Evolutionary conservation across 345 rosid species (phyloP).

Genomic region (Boechera stricta): DNA sequence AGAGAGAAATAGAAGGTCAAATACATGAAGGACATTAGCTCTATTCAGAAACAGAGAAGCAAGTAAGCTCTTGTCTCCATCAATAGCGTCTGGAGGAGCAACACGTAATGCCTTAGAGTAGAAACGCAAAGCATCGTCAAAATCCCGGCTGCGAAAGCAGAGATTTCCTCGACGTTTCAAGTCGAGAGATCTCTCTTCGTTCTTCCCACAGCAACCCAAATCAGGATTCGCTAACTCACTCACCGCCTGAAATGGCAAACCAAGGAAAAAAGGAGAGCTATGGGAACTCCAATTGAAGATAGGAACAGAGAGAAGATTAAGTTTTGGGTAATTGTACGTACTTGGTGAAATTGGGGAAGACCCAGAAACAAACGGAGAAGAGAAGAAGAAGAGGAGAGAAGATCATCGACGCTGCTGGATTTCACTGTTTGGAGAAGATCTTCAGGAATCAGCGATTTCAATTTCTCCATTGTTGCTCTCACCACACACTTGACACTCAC

Average conservation of each 20-base stretch:
- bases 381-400: constrained; percentile 56
- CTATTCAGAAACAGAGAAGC: constrained; percentile 76
- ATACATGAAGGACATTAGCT: constrained; percentile 66
- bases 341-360: constrained; percentile 65
- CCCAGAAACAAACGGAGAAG: constrained; percentile 56
- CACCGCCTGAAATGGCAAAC: constrained; percentile 45
- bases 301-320: background rate
- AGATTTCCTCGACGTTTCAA: constrained; percentile 68
- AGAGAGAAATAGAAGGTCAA: background rate
- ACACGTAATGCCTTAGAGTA: constrained; percentile 82
- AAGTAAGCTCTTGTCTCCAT: constrained; percentile 71
- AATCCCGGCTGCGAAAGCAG: constrained; percentile 53
- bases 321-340: constrained; percentile 22
- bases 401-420: constrained; percentile 53
- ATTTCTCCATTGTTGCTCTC: constrained; percentile 47
- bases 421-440: constrained; percentile 51
- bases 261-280: background rate
- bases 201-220: constrained; percentile 62
- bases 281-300: background rate
- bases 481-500: background rate
- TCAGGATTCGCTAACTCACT: constrained; percentile 59
- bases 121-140: constrained; percentile 54
- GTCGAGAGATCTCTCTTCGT: constrained; percentile 59
- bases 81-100: constrained; percentile 60
- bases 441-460: constrained; percentile 57